phyloP scores from a whole-genome alignment of 2,329 filamentous ascomycete species.

The Sporothrix sp. region DNA sequence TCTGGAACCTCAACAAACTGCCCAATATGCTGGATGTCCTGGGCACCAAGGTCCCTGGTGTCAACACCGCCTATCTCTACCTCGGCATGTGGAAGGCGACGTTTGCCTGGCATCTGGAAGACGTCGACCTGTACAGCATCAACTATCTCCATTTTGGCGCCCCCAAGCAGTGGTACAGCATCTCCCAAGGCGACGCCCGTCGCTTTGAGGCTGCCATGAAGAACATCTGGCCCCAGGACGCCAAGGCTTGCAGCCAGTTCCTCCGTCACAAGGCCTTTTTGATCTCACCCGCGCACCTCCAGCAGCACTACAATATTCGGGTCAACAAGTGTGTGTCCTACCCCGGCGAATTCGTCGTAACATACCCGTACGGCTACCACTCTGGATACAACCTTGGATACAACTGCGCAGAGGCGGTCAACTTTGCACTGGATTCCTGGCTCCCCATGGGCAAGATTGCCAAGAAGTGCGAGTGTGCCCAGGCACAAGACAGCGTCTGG shows the following conservation, averaged over 20 bases:
- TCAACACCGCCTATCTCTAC: slow-evolving; percentile 96
- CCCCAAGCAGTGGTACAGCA: slow-evolving; percentile 99
- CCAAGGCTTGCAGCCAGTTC: slow-evolving; percentile 93
- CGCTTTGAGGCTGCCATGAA: slow-evolving; percentile 94
- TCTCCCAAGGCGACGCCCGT: slow-evolving; percentile 87
- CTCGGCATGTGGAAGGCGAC: slow-evolving; percentile 99
- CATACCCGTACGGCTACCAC: slow-evolving; percentile 96
- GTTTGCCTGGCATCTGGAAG: slow-evolving; percentile 97
- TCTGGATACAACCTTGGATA: slow-evolving; percentile 97
- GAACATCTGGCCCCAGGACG: slow-evolving; percentile 86
- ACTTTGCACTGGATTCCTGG: slow-evolving; percentile 94
- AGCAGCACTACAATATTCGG: slow-evolving; percentile 84
- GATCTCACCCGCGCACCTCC: slow-evolving; percentile 80
- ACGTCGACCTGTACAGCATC: slow-evolving; percentile 98
- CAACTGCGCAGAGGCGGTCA: slow-evolving; percentile 97
- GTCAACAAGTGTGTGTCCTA: slow-evolving; percentile 95
- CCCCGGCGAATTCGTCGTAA: slow-evolving; percentile 96
- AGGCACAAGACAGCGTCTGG: slow-evolving; percentile 96
- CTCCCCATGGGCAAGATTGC: slow-evolving; percentile 89
- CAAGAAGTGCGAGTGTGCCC: slow-evolving; percentile 91
- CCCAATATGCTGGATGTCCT: slow-evolving; percentile 89
- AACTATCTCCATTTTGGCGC: slow-evolving; percentile 99
- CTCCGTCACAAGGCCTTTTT: slow-evolving; percentile 95
- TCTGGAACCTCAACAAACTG: slow-evolving; percentile 92
- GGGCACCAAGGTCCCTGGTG: slow-evolving; percentile 89